These are phyloP conservation scores for Phytophthora nicotianae DNA, from an alignment of 352 stramenopile species.

Conservation along the genomic window DNA sequence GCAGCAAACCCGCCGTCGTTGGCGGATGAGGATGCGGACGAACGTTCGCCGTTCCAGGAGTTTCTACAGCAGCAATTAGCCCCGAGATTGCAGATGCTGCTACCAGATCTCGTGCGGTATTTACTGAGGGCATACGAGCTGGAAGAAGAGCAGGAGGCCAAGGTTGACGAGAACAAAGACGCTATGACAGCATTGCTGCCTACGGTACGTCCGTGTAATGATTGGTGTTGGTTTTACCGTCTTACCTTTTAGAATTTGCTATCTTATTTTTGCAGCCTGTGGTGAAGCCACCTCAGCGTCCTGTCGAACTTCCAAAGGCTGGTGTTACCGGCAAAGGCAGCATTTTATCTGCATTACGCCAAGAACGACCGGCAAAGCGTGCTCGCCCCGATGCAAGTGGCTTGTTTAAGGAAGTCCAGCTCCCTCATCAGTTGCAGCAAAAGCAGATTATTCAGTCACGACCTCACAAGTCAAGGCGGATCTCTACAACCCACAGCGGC, in stretches of 20 bases:
- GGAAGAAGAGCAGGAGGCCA: conserved; percentile 39
- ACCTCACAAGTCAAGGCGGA: conserved; percentile 23
- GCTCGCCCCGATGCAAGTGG: conserved; percentile 32
- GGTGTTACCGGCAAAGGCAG: conserved; percentile 35
- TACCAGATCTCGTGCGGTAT: conserved; percentile 57
- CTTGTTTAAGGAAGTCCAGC: conserved; percentile 56
- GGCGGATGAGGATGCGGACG: conserved; percentile 65
- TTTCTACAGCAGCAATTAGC: conserved; percentile 65
- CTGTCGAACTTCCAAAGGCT: conserved; percentile 3
- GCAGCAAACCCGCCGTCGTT: conserved; percentile 69
- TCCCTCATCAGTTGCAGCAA: conserved; percentile 28
- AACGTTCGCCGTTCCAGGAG: conserved; percentile 73
- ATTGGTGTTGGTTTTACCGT: conserved; percentile 3
- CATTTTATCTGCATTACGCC: conserved; percentile 67
- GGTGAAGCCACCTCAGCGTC: conserved; percentile 22
- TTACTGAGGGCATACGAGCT: conserved; percentile 67
- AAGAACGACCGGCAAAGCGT: conserved; percentile 62
- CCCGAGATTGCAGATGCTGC: conserved; percentile 39
- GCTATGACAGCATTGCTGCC: conserved; percentile 13
- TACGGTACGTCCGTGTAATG: conserved; percentile 12
- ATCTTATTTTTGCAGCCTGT: conserved; percentile 20
- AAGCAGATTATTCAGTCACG: conserved; percentile 24
- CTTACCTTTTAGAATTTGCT: not conserved
- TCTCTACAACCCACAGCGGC: conserved; percentile 24
- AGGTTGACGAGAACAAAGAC: conserved; percentile 6